Evolutionary conservation across 1,284 basidiomycete species (phyloP).

Genomic region (Rhodotorula sp.): DNA sequence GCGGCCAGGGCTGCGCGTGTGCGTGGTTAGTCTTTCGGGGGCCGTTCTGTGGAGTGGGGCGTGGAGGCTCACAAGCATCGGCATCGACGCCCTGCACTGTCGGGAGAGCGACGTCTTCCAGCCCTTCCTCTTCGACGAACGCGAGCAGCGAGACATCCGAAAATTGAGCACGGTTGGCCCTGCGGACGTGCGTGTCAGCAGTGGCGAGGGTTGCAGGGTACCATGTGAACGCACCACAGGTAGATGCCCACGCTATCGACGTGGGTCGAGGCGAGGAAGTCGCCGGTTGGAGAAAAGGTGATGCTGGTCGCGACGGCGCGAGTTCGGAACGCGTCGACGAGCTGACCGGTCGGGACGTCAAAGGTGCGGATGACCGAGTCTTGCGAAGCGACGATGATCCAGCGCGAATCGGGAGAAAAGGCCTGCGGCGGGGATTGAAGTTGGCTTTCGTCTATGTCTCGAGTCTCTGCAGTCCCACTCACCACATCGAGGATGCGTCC

Average conservation of each 20-base stretch:
- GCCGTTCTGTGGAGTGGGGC: background rate
- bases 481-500: slow-evolving; percentile 81
- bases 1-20: slow-evolving; percentile 26
- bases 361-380: slow-evolving; percentile 94
- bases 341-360: slow-evolving; percentile 86
- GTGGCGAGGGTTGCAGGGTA: background rate
- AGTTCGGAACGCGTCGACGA: slow-evolving; percentile 90
- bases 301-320: slow-evolving; percentile 86
- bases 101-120: slow-evolving; percentile 67
- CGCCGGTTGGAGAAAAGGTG: slow-evolving; percentile 89
- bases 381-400: slow-evolving; percentile 69
- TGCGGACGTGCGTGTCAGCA: background rate
- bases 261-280: slow-evolving; percentile 94
- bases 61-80: slow-evolving; percentile 48
- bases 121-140: slow-evolving; percentile 71
- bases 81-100: slow-evolving; percentile 72
- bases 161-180: slow-evolving; percentile 90
- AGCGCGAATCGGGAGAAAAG: slow-evolving; percentile 37
- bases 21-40: background rate
- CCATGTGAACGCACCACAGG: slow-evolving; percentile 62
- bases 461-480: slow-evolving; percentile 45
- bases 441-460: background rate
- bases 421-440: slow-evolving; percentile 10
- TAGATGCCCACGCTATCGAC: slow-evolving; percentile 91
- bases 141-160: slow-evolving; percentile 77